A percentile compares a stretch with the other conserved stretches of the same genome.
These are phyloP conservation scores for Cladophialophora yegresii DNA, from an alignment of 2,329 filamentous ascomycete species.

Conservation along the genomic window DNA sequence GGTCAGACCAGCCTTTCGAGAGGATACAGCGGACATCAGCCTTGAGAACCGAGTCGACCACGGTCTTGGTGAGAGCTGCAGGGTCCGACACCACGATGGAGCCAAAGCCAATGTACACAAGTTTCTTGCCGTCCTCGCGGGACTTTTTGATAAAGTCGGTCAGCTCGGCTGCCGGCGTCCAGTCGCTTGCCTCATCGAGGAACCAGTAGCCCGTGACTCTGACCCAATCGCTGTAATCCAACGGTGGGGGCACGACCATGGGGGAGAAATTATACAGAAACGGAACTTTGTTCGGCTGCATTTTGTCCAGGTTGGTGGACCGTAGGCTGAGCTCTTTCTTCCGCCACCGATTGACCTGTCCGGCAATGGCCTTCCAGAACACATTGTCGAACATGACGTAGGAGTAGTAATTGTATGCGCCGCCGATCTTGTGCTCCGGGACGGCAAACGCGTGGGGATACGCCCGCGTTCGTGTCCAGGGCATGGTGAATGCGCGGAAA, in stretches of 20 bases:
- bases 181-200: slow-evolving; percentile 69
- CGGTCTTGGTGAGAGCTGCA: slow-evolving; percentile 82
- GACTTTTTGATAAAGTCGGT: slow-evolving; percentile 81
- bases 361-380: slow-evolving; percentile 91
- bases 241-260: slow-evolving; percentile 85
- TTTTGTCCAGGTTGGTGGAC: slow-evolving; percentile 79
- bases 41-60: slow-evolving; percentile 85
- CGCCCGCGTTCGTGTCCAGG: slow-evolving; percentile 91
- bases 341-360: slow-evolving; percentile 91
- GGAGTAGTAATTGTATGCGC: slow-evolving; percentile 90
- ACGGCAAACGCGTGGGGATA: slow-evolving; percentile 97
- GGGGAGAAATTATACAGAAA: slow-evolving; percentile 98
- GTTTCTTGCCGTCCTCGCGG: slow-evolving; percentile 76
- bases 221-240: slow-evolving; percentile 98
- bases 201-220: slow-evolving; percentile 98
- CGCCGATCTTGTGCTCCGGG: slow-evolving; percentile 89
- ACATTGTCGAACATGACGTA: slow-evolving; percentile 96
- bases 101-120: slow-evolving; percentile 96
- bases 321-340: slow-evolving; percentile 76
- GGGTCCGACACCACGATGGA: slow-evolving; percentile 93
- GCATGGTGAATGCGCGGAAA: slow-evolving; percentile 97
- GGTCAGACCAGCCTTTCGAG: slow-evolving; percentile 96
- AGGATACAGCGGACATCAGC: slow-evolving; percentile 93
- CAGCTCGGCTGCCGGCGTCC: slow-evolving; percentile 74
- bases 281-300: slow-evolving; percentile 96